A percentile compares a stretch with the other conserved stretches of the same genome.
Conservation (phyloP, 169 alveolate species). For the Plasmodium vivax region DNA sequence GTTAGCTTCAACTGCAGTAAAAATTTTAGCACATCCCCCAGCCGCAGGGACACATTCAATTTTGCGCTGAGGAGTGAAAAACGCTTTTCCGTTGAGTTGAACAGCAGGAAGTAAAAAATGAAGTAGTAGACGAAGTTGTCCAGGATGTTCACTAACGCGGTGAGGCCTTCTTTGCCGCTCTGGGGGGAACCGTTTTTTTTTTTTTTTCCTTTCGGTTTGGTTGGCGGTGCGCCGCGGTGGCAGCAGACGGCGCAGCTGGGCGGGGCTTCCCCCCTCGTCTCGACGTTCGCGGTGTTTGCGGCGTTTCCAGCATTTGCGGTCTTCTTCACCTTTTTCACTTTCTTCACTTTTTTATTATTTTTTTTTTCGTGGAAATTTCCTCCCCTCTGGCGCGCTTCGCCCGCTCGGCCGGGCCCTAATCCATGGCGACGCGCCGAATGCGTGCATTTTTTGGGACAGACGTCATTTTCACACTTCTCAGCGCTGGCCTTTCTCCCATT, state of each 20-base stretch:
- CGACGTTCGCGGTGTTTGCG: no score
- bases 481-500: not conserved
- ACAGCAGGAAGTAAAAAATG: conserved; percentile 51
- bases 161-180: not conserved
- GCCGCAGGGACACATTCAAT: conserved; percentile 30
- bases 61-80: conserved; percentile 41
- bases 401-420: not conserved
- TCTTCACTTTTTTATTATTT: not conserved
- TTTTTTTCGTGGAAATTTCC: not conserved
- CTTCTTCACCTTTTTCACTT: not conserved
- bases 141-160: conserved; percentile 18
- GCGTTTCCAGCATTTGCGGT: no score
- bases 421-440: not conserved
- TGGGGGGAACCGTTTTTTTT: not conserved
- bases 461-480: not conserved
- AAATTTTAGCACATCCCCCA: conserved; percentile 42
- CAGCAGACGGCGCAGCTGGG: not conserved
- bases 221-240: not conserved
- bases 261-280: not conserved
- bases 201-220: not conserved
- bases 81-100: conserved; percentile 14
- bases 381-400: not conserved
- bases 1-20: conserved; percentile 3
- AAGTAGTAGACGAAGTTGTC: conserved; percentile 46
- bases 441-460: not conserved